These are phyloP conservation scores for Thamnidium elegans DNA, from an alignment of 192 early-diverging fungal species.

Conservation along the genomic window DNA sequence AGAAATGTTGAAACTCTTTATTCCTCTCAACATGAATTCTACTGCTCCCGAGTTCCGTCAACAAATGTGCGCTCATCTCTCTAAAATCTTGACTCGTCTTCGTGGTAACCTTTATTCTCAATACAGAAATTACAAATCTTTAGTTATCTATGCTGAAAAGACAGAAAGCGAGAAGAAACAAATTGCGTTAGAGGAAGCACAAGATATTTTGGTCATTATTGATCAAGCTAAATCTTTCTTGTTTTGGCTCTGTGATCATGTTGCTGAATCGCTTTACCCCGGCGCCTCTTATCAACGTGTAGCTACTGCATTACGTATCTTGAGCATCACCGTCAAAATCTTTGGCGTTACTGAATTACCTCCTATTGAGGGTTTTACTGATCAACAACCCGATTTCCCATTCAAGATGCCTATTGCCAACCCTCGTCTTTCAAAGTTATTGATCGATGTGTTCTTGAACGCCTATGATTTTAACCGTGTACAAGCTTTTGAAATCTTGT, in stretches of 20 bases:
- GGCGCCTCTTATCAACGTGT: slow-evolving; percentile 72
- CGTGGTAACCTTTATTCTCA: slow-evolving; percentile 47
- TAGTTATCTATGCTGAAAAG: slow-evolving; percentile 32
- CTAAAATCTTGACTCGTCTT: slow-evolving; percentile 61
- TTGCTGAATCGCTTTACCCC: slow-evolving; percentile 65
- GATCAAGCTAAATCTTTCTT: slow-evolving; percentile 52
- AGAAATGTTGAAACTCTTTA: slow-evolving; percentile 60
- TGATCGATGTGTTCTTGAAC: slow-evolving; percentile 61
- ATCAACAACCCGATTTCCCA: slow-evolving; percentile 46
- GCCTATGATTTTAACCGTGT: slow-evolving; percentile 75
- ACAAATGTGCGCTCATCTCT: slow-evolving; percentile 59
- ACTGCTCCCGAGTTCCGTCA: slow-evolving; percentile 84
- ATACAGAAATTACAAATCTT: slow-evolving; percentile 33
- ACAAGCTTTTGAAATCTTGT: slow-evolving; percentile 70
- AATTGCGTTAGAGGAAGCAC: slow-evolving; percentile 27
- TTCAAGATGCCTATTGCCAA: slow-evolving; percentile 52
- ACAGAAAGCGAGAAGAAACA: slow-evolving; percentile 7
- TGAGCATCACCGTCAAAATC: slow-evolving; percentile 47
- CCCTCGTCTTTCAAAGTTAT: slow-evolving; percentile 45
- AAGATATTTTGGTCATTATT: slow-evolving; percentile 38
- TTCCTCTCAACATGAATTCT: slow-evolving; percentile 67
- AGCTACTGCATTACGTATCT: slow-evolving; percentile 54
- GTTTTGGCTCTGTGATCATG: slow-evolving; percentile 56
- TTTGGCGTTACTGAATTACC: slow-evolving; percentile 54
- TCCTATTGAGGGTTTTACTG: slow-evolving; percentile 41